These are phyloP conservation scores for Schwanniomyces pseudopolymorphus DNA, from an alignment of 805 yeast genomes.

Conservation along the genomic window DNA sequence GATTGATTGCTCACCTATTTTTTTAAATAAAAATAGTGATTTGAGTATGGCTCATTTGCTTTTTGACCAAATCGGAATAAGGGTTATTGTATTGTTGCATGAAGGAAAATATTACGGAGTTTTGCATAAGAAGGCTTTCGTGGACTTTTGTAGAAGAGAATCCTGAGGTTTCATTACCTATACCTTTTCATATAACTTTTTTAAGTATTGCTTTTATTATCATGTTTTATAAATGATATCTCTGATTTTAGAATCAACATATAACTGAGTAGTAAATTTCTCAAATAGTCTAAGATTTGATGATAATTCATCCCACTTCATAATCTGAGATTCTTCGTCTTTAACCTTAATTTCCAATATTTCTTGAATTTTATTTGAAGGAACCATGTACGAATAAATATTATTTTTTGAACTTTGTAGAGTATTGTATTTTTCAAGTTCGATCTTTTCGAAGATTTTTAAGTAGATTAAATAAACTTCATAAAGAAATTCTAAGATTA, in stretches of 20 bases:
- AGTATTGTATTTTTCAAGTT: conserved; percentile 9
- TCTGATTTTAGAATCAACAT: conserved; percentile 1
- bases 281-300: conserved; percentile 1
- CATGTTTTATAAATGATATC: conserved; percentile 1
- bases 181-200: neutral
- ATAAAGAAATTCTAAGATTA: conserved; percentile 13
- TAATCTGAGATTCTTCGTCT: neutral
- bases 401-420: conserved; percentile 5
- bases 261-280: neutral
- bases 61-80: conserved; percentile 51
- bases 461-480: conserved; percentile 11
- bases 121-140: conserved; percentile 52
- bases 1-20: conserved; percentile 48
- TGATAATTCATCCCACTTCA: neutral
- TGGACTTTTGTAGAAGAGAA: conserved; percentile 38
- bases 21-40: conserved; percentile 47
- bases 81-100: conserved; percentile 46
- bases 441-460: conserved; percentile 5
- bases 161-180: conserved; percentile 1
- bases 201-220: neutral
- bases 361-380: conserved; percentile 2
- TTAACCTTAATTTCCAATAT: neutral
- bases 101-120: conserved; percentile 51
- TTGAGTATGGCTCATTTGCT: conserved; percentile 50
- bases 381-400: conserved; percentile 1